Conservation (phyloP, 2,329 filamentous ascomycete species). For the Trichophyton verrucosum region DNA sequence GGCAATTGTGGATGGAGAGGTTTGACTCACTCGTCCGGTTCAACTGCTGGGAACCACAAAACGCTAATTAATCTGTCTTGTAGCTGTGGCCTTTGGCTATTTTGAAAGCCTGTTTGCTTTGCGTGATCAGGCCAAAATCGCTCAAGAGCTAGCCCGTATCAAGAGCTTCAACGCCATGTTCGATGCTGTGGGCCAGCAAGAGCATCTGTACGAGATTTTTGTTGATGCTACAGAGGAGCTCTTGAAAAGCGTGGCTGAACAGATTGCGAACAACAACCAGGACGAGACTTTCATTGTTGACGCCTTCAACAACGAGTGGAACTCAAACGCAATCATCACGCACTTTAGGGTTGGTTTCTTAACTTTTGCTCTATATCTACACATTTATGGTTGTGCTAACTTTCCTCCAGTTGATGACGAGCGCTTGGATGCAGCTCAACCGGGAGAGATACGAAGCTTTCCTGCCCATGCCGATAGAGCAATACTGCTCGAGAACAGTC, state of each 20-base stretch:
- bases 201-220: conserved; percentile 69
- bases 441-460: conserved; percentile 59
- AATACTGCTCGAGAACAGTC: conserved; percentile 58
- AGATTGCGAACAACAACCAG: conserved; percentile 44
- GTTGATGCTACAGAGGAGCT: conserved; percentile 61
- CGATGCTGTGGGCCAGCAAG: conserved; percentile 53
- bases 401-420: conserved; percentile 59
- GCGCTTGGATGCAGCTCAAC: conserved; percentile 70
- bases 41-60: not conserved
- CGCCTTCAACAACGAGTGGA: conserved; percentile 59
- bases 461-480: conserved; percentile 50
- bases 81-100: conserved; percentile 86
- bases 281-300: conserved; percentile 46
- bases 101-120: conserved; percentile 70
- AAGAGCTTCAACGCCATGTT: conserved; percentile 59
- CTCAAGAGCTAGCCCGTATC: conserved; percentile 60
- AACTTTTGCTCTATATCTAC: not conserved
- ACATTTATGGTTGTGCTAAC: not conserved
- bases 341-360: conserved; percentile 50
- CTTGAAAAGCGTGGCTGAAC: conserved; percentile 49
- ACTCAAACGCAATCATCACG: conserved; percentile 68
- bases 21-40: conserved; percentile 40
- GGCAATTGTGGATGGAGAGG: conserved; percentile 97
- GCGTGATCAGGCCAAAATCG: conserved; percentile 52
- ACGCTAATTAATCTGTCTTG: conserved; percentile 22